Evolutionary conservation across 371 early-diverging fungal genomes (phyloP).

Genomic region (Choanephora cucurbitarum): DNA sequence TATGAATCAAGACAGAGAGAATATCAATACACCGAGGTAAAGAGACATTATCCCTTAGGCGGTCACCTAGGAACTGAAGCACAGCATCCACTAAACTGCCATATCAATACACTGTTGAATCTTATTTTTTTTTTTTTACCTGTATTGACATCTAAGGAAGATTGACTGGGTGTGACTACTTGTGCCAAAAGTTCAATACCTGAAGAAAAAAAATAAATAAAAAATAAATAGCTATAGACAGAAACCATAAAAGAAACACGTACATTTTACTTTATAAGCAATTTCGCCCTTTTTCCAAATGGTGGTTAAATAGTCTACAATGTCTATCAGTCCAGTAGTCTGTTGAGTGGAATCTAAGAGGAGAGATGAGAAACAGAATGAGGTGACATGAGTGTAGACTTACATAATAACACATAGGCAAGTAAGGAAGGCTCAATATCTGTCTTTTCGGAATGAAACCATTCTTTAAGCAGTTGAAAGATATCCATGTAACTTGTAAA

Average conservation of each 20-base stretch:
- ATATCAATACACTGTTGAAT: no score
- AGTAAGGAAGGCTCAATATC: conserved; percentile 27
- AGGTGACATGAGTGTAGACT: neutral
- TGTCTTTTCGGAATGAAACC: conserved; percentile 19
- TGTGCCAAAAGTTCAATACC: conserved; percentile 35
- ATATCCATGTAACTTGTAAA: no score
- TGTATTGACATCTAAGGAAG: conserved; percentile 19
- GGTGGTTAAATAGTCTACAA: neutral
- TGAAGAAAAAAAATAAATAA: neutral
- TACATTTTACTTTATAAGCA: conserved; percentile 6
- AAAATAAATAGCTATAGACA: neutral
- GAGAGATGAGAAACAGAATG: neutral
- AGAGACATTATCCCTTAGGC: conserved; percentile 3
- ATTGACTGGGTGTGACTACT: conserved; percentile 30
- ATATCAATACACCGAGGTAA: conserved; percentile 20
- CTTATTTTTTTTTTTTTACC: conserved; percentile 24
- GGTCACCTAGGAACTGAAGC: conserved; percentile 13
- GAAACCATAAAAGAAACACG: conserved; percentile 1
- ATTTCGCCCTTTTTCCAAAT: neutral
- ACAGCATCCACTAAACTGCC: conserved; percentile 24
- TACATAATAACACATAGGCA: conserved; percentile 28
- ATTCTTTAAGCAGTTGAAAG: conserved; percentile 8
- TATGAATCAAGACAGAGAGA: conserved; percentile 11
- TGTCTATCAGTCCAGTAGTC: neutral
- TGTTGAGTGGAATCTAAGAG: neutral